A percentile compares a stretch with the other conserved stretches of the same genome.
These are phyloP conservation scores for Karstenula rhodostoma DNA, from an alignment of 2,329 filamentous ascomycete species.

Conservation along the genomic window DNA sequence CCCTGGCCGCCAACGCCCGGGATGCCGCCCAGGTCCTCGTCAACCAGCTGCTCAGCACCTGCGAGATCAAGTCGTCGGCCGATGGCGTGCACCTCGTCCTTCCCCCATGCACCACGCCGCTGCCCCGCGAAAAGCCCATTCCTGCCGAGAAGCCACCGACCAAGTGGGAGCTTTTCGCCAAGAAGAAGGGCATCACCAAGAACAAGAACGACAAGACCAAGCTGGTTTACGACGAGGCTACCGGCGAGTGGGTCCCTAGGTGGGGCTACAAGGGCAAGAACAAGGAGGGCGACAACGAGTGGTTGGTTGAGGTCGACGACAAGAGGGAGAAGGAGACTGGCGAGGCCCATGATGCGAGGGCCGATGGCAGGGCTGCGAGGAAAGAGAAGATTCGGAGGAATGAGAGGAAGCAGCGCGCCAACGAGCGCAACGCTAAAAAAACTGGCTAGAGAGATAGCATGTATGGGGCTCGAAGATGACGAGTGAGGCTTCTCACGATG, in stretches of 20 bases:
- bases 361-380: conserved; percentile 68
- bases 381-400: conserved; percentile 55
- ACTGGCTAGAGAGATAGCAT: conserved; percentile 31
- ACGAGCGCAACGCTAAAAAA: conserved; percentile 74
- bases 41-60: conserved; percentile 92
- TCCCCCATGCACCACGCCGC: conserved; percentile 71
- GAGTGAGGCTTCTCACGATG: conserved; percentile 28
- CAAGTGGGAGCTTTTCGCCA: conserved; percentile 95
- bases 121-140: conserved; percentile 92
- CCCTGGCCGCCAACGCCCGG: conserved; percentile 77
- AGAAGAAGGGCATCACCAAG: conserved; percentile 94
- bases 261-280: conserved; percentile 96
- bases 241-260: conserved; percentile 87
- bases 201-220: conserved; percentile 80
- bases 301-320: conserved; percentile 91
- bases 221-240: conserved; percentile 83
- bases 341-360: conserved; percentile 66
- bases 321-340: conserved; percentile 69
- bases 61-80: conserved; percentile 74
- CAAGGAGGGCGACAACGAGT: conserved; percentile 82
- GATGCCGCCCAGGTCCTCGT: conserved; percentile 91
- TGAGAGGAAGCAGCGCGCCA: conserved; percentile 54
- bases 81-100: conserved; percentile 81
- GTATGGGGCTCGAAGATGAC: conserved; percentile 20
- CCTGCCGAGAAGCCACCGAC: conserved; percentile 83